Base-by-base conservation (phyloP, 345 rosid genomes). In the Eucalyptus cladocalyx region DNA sequence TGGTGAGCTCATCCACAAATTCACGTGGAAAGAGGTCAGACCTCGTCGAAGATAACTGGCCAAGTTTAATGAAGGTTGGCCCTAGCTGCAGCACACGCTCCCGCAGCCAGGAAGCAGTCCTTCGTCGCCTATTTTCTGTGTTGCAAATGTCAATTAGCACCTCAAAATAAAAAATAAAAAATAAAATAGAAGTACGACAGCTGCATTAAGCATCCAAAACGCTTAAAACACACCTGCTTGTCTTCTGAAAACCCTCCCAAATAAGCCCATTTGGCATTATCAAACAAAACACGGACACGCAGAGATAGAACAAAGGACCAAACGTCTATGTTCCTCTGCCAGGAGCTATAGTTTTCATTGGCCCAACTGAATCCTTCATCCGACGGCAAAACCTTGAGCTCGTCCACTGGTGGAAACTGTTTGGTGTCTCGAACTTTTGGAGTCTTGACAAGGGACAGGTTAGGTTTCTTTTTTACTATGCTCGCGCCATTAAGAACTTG, bases 351-450 rank as follows among this genome's bases (percentile, higher is more conserved):
- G 60, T 97, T 97, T 93, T 97, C 98, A 91, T 94, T 93, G 43
- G 99, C 99, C 99, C 99, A 97, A 92, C 98, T 96, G 93, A 97
- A 97, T 80, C 94, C 95, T 94, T 97, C 99, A 92, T 97, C 99
- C 7, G 99, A 93, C 87, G 97, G 97, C 89, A 97, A 94, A 93
- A 94, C 95, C 86, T 93, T 94, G 80, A 93, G 93, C 86, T 91
- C 98, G 87, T 96, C 98, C 53, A 93, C 49, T 1, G 94, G 96
- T 51, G 99, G 97, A 92, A 96, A 94, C 89, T 92, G 91, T 62
- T 87, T 87, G 4, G 93, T 87, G 40, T 80, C 92, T 88, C 89
- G 93, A 85, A 58, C 88, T 87, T 91, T 93, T 4, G 94, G 91
- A 5, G 90, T 28, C 91, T 92, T 94, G 58, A 95, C 93, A 32